Evolutionary conservation across 208 protist species (phyloP).

Genomic region (Naegleria fowleri): DNA sequence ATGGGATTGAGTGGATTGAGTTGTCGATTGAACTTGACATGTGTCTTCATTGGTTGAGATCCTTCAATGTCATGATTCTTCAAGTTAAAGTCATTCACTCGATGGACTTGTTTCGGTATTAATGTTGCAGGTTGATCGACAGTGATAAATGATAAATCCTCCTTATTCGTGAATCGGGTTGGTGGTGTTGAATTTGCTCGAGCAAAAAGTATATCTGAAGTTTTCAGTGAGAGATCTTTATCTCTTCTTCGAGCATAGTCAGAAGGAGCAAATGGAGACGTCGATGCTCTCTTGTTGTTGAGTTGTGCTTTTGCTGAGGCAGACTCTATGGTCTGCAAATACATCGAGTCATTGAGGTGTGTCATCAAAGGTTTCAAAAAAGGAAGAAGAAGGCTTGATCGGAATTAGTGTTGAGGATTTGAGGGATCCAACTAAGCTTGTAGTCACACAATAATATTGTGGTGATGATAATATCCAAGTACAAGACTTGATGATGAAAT

Average conservation of each 20-base stretch:
- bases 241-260: not conserved
- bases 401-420: too few relatives aligned
- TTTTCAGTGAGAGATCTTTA: not conserved
- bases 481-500: too few relatives aligned
- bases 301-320: not conserved
- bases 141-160: not conserved
- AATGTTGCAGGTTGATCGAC: not conserved
- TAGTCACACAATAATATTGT: too few relatives aligned
- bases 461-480: too few relatives aligned
- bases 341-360: not conserved
- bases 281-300: not conserved
- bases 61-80: not conserved
- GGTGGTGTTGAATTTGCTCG: not conserved
- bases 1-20: constrained; percentile 8
- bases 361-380: too few relatives aligned
- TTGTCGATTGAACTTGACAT: not conserved
- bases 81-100: not conserved
- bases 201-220: not conserved
- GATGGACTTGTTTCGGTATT: not conserved
- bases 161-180: not conserved
- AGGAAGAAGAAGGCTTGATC: too few relatives aligned
- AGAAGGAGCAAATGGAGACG: not conserved
- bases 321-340: not conserved
- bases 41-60: not conserved
- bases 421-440: too few relatives aligned